Base-by-base conservation (phyloP, 2,329 filamentous ascomycete species). In the Beauveria medogensis region DNA sequence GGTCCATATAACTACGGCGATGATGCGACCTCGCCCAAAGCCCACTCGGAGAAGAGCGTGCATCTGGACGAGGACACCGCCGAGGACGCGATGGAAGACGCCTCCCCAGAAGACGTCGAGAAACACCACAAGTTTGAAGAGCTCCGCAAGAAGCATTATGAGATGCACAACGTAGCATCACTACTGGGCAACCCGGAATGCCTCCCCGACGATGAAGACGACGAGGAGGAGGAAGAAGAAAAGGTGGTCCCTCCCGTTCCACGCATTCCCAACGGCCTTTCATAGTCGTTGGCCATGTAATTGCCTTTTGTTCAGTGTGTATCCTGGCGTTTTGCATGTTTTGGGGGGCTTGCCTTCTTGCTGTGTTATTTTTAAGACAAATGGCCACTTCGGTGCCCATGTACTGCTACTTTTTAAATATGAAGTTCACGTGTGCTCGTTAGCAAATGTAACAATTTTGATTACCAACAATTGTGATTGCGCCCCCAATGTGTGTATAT, bases 71-170 rank as follows among this genome's bases (percentile, higher is more conserved):
- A 82, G 63, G 78, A 81, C 57, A 80, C 80, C 65, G 82, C 82
- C 59, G 82, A 85, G 50, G 82, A 81, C 56, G 78, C 80, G 28
- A 65, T 78, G 69, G 71, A 76, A 24, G 82, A 82, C 41, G 73
- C 86, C 69, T 84, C 78, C 62, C 75, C 82, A 47, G 91, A 96
- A 73, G 92, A 96, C 72, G 80, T 80, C 64, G 91, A 94, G 78
- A 97, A 97, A 80, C 94, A 99, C 75, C 85, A 83, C 71, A 86
- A 89, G 72, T 99, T 99, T 73, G 92, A 97, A 77, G 82, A 90
- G 77, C 82, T 91, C 79, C 85, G 94, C 70, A 97, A 94, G 86
- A 93, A 87, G 79, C 94, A 99, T 75, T 99, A 99, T 75, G 94
- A 99, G 81, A 99, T 99, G 94, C 91, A 85, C 77, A 89, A 94